Evolutionary conservation across 495 filamentous ascomycete genomes (phyloP), one percentile per base, ranked within the genome.

Genomic region (Aspergillus egyptiacus): DNA sequence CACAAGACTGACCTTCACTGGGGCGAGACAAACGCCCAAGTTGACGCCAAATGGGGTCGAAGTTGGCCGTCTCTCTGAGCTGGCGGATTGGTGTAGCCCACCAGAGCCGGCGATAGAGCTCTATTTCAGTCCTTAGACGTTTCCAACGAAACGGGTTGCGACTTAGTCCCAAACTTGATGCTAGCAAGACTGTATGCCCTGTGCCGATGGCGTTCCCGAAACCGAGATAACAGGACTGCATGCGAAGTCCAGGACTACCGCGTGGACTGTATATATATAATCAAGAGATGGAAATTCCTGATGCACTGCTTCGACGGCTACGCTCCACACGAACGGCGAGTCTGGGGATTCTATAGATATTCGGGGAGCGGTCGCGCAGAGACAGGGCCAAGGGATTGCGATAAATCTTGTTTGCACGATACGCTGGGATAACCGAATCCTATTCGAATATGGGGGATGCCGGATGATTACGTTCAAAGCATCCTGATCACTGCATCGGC

Each of bases 401-500:
- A 0, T 64, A 61, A 5, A 70, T 37, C 30, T 55, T 55, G 15
- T 56, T 51, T 19, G 56, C 60, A 5, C 51, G 42, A 40, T 65
- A 59, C 14, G 58, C 31, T 10, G 56, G 50, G 6, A 61, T 14
- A 13, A 65, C 48, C n/a, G 53, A 50, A 14, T 58, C 51, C 27
- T 64, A 57, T 39, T 68, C 65, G 2, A 73, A 48, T 6, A 73
- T 37, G 1, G 69, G 69, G 50, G 69, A 68, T 43, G 60, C 58
- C 6, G 52, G 53, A 43, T 73, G 66, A 13, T 68, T 55, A 20
- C 66, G 49, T 13, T 59, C 51, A 39, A 68, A 69, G 40, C 66
- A 68, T 22, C 61, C 63, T 24, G 24, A 36, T 28, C 20, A 31
- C 34, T 14, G 45, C 17, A 30, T 38, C 30, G 39, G 45, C 33